Evolutionary conservation across 2,329 filamentous ascomycete species (phyloP).

Genomic region (Xylaria sp.): DNA sequence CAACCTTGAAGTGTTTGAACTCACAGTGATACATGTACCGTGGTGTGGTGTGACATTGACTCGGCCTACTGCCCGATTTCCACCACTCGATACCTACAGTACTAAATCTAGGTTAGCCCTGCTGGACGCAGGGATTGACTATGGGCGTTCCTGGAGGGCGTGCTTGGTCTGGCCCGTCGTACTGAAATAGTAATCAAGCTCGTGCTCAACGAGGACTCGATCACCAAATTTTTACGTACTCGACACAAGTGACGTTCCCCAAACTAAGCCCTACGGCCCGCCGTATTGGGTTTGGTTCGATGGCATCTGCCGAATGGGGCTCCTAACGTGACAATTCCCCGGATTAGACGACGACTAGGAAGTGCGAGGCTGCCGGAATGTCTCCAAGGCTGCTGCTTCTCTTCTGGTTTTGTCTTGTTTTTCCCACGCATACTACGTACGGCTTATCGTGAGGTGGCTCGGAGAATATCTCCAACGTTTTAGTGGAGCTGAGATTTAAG

Average conservation of each 20-base stretch:
- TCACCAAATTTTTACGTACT: conserved; percentile 42
- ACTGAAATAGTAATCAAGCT: conserved; percentile 34
- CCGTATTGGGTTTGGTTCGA: conserved; percentile 29
- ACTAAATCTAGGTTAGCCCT: neutral
- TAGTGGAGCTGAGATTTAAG: conserved; percentile 19
- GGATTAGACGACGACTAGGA: conserved; percentile 10
- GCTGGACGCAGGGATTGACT: conserved; percentile 16
- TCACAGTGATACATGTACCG: neutral
- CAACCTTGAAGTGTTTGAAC: neutral
- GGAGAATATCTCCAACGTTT: conserved; percentile 7
- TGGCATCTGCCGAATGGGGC: conserved; percentile 34
- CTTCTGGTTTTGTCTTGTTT: neutral
- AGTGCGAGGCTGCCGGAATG: conserved; percentile 7
- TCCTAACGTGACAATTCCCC: conserved; percentile 8
- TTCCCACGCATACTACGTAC: too few species aligned
- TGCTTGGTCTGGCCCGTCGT: conserved; percentile 18
- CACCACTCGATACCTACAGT: neutral
- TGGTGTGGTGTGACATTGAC: neutral
- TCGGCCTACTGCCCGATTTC: too few species aligned
- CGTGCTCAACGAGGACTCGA: conserved; percentile 30
- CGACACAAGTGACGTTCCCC: conserved; percentile 17
- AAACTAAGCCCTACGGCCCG: conserved; percentile 41
- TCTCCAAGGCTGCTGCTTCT: conserved; percentile 2
- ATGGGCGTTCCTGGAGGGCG: conserved; percentile 1
- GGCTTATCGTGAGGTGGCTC: conserved; percentile 3